Conservation (phyloP, 2,329 filamentous ascomycete genomes). For the Leptographium flavum region DNA sequence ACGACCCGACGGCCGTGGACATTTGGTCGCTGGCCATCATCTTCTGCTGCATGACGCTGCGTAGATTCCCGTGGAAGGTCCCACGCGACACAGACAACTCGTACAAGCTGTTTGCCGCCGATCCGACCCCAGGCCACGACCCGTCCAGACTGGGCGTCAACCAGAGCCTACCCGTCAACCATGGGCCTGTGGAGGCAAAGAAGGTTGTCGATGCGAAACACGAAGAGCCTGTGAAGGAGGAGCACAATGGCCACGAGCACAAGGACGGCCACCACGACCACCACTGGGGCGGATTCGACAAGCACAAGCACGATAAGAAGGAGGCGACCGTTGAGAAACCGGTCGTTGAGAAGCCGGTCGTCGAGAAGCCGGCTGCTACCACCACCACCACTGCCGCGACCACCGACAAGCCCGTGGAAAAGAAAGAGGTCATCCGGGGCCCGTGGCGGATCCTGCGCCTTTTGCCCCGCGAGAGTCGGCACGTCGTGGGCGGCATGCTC, state of each 20-base stretch:
- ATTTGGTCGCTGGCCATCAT: conserved; percentile 98
- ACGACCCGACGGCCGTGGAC: conserved; percentile 86
- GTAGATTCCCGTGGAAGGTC: conserved; percentile 94
- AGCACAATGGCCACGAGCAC: not conserved
- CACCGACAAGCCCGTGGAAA: conserved; percentile 27
- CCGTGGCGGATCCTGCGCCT: conserved; percentile 82
- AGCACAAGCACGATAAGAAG: not conserved
- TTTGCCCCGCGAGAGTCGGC: conserved; percentile 74
- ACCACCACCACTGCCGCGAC: no score
- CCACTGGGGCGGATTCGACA: no score
- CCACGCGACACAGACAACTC: conserved; percentile 86
- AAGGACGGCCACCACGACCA: not conserved
- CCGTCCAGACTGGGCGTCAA: conserved; percentile 36
- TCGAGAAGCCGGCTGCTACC: not conserved
- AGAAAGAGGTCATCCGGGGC: conserved; percentile 73
- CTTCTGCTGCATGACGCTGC: conserved; percentile 94
- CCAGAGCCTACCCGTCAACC: conserved; percentile 41
- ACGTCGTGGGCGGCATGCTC: conserved; percentile 86
- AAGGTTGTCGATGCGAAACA: conserved; percentile 6
- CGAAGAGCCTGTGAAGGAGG: no score
- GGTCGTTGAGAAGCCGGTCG: not conserved
- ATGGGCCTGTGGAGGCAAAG: conserved; percentile 31
- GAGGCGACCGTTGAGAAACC: not conserved
- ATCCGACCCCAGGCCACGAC: conserved; percentile 62
- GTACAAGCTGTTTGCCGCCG: conserved; percentile 80